Conservation (phyloP, 495 filamentous ascomycete species). For the Emericellopsis terricola region DNA sequence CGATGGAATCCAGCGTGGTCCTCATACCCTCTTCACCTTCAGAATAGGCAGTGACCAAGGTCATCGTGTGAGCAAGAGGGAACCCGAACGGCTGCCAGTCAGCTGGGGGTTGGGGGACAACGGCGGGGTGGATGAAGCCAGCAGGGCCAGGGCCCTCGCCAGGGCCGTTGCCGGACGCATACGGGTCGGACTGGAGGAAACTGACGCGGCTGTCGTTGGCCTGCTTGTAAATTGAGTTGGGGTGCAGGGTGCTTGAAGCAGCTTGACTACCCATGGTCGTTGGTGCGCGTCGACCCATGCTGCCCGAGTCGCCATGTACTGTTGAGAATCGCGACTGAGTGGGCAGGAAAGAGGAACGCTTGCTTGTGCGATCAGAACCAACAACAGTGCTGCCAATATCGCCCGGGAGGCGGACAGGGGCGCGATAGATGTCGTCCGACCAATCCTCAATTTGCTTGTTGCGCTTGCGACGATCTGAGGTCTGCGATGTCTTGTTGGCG, state of each 20-base stretch:
- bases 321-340: slow-evolving; percentile 90
- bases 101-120: slow-evolving; percentile 92
- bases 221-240: slow-evolving; percentile 52
- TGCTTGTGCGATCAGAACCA: slow-evolving; percentile 49
- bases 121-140: slow-evolving; percentile 87
- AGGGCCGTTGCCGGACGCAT: slow-evolving; percentile 28
- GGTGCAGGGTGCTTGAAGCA: slow-evolving; percentile 58
- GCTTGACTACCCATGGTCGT: slow-evolving; percentile 96
- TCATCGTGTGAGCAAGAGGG: slow-evolving; percentile 83
- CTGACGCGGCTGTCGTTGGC: slow-evolving; percentile 48
- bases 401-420: slow-evolving; percentile 55
- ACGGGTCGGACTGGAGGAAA: slow-evolving; percentile 30
- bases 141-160: slow-evolving; percentile 64
- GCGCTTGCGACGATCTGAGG: slow-evolving; percentile 55
- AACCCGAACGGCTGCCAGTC: slow-evolving; percentile 96
- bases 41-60: slow-evolving; percentile 92
- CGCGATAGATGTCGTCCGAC: slow-evolving; percentile 92
- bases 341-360: slow-evolving; percentile 69
- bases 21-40: slow-evolving; percentile 87
- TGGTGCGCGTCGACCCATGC: slow-evolving; percentile 31
- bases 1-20: slow-evolving; percentile 89
- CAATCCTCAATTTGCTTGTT: slow-evolving; percentile 95
- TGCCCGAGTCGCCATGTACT: slow-evolving; percentile 51
- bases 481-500: slow-evolving; percentile 52
- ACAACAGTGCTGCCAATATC: slow-evolving; percentile 43